Evolutionary conservation across 2,329 filamentous ascomycete species (phyloP), one percentile per base, ranked within the genome.

Genomic region (Pseudogymnoascus sp.): DNA sequence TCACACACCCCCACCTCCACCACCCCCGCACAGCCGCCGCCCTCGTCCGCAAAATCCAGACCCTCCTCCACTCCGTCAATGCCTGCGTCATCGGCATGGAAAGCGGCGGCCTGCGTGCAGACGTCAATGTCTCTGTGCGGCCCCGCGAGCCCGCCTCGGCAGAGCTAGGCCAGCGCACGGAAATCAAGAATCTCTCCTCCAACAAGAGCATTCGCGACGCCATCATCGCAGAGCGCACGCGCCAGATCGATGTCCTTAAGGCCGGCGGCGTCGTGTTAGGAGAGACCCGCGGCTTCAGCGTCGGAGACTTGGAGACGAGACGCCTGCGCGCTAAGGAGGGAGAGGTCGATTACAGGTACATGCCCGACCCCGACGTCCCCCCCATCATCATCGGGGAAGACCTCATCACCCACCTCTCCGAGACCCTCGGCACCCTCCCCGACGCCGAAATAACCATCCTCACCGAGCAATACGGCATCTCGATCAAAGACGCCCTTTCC

Each of bases 331-430:
- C 91, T 26, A 99, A 99, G 74, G 95, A 97, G 74, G 95, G 95
- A 59, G 93, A 96, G 72, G 92, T 97, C 5, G 95, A 99, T 75
- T 99, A 99, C 75, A 83, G 95, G 44, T 99, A 99, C 73, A 97
- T 99, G 93, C 93, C 95, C 0, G 95, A 99, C 73, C 91, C 95
- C 4, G 95, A 99, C 72, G 81, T 99, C 13, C 82, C 85, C 0
- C 91, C 95, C 1, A 80, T 99, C 1, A 73, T 92, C 2, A 88
- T 99, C 65, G 86, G 86, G 6, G 72, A 81, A 1, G 86, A 90
- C 64, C 79, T 97, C 0, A 78, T 97, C 4, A 72, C 80, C 4
- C 80, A 87, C 66, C 79, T 97, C 13, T 77, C 75, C 19, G 68
- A 75, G 0, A 88, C 81, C 0, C 76, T 96, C 64, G 90, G 91